phyloP scores from a whole-genome alignment of 768 basidiomycete species.

The Russula olivacea region DNA sequence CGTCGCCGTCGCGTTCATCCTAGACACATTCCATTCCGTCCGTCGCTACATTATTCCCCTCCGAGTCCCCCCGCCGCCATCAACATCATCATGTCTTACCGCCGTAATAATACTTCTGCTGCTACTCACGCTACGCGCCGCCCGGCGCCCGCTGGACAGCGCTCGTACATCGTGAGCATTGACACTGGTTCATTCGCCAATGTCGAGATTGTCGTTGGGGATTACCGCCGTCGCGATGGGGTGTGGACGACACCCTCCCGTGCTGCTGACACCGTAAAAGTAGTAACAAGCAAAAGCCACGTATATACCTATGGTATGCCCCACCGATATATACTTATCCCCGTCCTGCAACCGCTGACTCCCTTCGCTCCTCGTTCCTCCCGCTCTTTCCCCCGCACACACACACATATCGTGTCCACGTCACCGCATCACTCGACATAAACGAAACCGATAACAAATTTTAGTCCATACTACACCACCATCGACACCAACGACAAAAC shows the following conservation, averaged over 20 bases:
- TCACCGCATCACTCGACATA: no score
- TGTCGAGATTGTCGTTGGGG: constrained; percentile 17
- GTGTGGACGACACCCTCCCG: constrained; percentile 9
- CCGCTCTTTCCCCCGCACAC: not conserved
- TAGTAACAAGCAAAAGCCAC: not conserved
- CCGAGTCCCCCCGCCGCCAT: no score
- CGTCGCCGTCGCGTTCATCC: no score
- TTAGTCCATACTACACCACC: not conserved
- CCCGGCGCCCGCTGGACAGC: not conserved
- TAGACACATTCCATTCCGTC: no score
- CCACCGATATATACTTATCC: not conserved
- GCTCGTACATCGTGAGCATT: constrained; percentile 18
- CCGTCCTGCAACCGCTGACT: not conserved
- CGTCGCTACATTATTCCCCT: no score
- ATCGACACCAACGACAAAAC: not conserved
- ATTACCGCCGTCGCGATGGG: not conserved
- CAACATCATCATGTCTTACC: constrained; percentile 5
- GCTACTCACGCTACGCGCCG: not conserved
- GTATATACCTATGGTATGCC: constrained; percentile 11
- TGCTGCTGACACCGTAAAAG: not conserved
- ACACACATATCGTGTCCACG: no score
- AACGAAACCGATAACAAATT: no score
- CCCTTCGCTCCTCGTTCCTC: not conserved
- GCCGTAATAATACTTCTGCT: not conserved
- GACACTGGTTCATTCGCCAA: constrained; percentile 15